Evolutionary conservation across 176 grass and related monocot genomes (phyloP).

Genomic region (Bromus sterilis): DNA sequence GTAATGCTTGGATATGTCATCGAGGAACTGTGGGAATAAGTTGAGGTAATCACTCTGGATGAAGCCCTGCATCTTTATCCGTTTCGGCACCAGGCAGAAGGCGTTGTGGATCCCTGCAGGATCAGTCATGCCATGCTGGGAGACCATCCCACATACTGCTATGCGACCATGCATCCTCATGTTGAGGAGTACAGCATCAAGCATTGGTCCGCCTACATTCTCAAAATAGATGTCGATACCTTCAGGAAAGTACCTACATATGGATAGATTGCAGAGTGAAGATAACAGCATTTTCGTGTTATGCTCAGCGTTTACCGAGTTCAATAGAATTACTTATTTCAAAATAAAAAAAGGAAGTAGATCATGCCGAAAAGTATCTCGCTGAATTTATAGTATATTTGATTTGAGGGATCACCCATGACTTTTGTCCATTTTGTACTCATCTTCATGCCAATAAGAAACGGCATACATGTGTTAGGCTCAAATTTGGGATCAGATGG

Average conservation of each 20-base stretch:
- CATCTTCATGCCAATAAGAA: background rate
- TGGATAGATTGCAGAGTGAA: background rate
- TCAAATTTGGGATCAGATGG: background rate
- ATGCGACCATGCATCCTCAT: constrained; percentile 53
- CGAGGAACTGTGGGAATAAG: constrained; percentile 52
- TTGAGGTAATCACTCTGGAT: constrained; percentile 63
- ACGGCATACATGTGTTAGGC: background rate
- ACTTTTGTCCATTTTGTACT: background rate
- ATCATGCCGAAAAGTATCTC: background rate
- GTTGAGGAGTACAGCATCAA: constrained; percentile 56
- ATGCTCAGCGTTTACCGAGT: background rate
- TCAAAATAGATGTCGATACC: constrained; percentile 80
- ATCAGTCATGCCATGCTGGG: constrained; percentile 37
- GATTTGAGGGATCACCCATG: background rate
- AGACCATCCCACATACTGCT: constrained; percentile 61
- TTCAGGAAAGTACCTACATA: constrained; percentile 51
- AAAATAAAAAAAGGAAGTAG: background rate
- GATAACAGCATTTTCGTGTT: background rate
- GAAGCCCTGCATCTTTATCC: constrained; percentile 54
- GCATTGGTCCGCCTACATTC: constrained; percentile 53
- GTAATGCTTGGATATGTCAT: constrained; percentile 38
- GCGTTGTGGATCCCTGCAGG: constrained; percentile 43
- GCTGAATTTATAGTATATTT: background rate
- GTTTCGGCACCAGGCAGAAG: constrained; percentile 33
- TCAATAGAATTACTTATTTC: background rate